Evolutionary conservation across 179 eudicot species (phyloP), one percentile per base, ranked within the genome.

Genomic region (Camellia oleifera): DNA sequence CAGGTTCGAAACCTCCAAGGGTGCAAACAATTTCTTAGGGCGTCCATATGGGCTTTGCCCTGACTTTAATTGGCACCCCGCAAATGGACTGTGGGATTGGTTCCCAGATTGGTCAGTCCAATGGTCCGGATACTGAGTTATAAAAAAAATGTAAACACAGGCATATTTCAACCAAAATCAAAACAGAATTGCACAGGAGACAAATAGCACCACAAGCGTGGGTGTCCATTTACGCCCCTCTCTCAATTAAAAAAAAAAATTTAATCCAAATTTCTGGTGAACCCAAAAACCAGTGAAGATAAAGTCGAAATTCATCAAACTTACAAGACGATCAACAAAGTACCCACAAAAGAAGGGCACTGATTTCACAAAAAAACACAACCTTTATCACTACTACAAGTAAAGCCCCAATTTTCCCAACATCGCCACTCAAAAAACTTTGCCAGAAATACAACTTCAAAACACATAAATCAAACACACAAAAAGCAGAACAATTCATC

Each of bases 361-460:
- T 5, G 72, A 44, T 69, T 44, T 44, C 45, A n/a, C 44, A 69
- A 69, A 17, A 5, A 69, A 46, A n/a, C 7, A 69, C 9, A 7
- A 72, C 48, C 53, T 64, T 67, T 65, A 3, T 23, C 62, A 40
- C 13, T 2, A 66, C 45, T 48, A 15, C 61, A 15, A 64, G 11
- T 56, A 74, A 40, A 17, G 73, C 73, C 80, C 63, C 6, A 62
- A 45, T 77, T 45, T 53, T 32, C 23, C 65, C 50, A 66, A 13
- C 12, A 52, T 26, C 9, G 58, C 32, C 61, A 15, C n/a, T 26
- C 32, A 45, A 45, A 60, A 42, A 63, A 62, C n/a, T 46, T 14
- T 18, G 20, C 23, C 58, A 50, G 23, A 52, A 26, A 77, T 8
- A 13, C 18, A 12, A 12, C 18, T 13, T 15, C 48, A 23, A 45